phyloP scores from a whole-genome alignment of 2,329 filamentous ascomycete species.

The Cladorrhinum sp. region DNA sequence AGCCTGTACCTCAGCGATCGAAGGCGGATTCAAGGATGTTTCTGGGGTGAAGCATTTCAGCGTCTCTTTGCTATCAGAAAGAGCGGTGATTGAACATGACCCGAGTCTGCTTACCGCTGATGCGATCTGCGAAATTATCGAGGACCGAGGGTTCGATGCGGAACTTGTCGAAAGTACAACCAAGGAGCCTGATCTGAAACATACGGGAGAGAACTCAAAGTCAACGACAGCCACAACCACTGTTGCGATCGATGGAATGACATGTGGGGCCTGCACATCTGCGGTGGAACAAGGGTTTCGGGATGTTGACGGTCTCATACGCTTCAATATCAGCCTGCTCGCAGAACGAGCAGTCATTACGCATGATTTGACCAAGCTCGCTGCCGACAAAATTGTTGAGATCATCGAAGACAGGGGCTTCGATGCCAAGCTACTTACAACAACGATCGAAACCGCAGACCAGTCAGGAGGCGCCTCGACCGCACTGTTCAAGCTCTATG shows the following conservation, averaged over 20 bases:
- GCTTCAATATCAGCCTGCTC: constrained; percentile 92
- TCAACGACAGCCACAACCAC: constrained; percentile 68
- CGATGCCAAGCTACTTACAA: constrained; percentile 78
- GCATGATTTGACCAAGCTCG: constrained; percentile 70
- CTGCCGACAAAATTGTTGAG: constrained; percentile 71
- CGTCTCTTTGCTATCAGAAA: constrained; percentile 79
- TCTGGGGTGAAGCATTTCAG: constrained; percentile 72
- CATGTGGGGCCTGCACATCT: constrained; percentile 92
- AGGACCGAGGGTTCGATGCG: constrained; percentile 77
- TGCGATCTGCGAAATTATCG: constrained; percentile 57
- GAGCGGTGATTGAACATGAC: constrained; percentile 83
- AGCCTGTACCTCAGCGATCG: constrained; percentile 81
- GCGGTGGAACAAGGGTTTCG: constrained; percentile 83
- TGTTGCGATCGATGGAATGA: constrained; percentile 92
- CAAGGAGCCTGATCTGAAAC: constrained; percentile 38
- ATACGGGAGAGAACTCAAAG: constrained; percentile 30
- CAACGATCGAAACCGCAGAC: constrained; percentile 58
- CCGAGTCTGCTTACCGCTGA: constrained; percentile 49
- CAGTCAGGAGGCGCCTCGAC: constrained; percentile 56
- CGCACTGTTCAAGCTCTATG: constrained; percentile 81
- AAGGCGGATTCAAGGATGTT: constrained; percentile 74
- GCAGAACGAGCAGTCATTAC: constrained; percentile 88
- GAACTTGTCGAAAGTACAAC: constrained; percentile 69
- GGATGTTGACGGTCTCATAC: constrained; percentile 70
- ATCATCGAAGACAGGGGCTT: constrained; percentile 90